A percentile compares a stretch with the other conserved stretches of the same genome.
Evolutionary conservation across 1,139 yeast species (phyloP).

Genomic region (Candida tetrigidarum): DNA sequence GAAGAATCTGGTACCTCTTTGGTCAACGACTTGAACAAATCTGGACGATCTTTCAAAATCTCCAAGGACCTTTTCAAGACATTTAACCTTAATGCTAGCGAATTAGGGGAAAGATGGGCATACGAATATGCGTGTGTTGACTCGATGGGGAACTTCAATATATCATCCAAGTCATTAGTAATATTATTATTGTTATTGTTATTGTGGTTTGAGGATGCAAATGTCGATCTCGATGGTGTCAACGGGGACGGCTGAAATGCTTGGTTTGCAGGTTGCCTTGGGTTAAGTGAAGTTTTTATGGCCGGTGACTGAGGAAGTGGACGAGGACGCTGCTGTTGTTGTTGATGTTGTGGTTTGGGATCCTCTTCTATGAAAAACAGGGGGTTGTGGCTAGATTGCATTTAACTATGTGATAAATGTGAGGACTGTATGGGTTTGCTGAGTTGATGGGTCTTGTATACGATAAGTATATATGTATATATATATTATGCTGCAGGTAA

Average conservation of each 20-base stretch:
- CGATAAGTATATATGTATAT: too few species aligned
- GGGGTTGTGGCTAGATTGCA: slow-evolving; percentile 2
- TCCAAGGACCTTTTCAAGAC: slow-evolving; percentile 78
- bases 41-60: slow-evolving; percentile 67
- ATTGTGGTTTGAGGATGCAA: slow-evolving; percentile 7
- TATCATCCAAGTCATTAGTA: slow-evolving; percentile 27
- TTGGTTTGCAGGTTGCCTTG: slow-evolving; percentile 2
- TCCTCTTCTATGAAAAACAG: slow-evolving; percentile 8
- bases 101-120: slow-evolving; percentile 80
- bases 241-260: slow-evolving; percentile 10
- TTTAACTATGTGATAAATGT: background rate
- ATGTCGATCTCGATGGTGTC: slow-evolving; percentile 9
- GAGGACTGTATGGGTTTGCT: background rate
- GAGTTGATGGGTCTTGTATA: too few species aligned
- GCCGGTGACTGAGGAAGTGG: slow-evolving; percentile 5
- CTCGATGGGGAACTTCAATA: slow-evolving; percentile 66
- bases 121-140: slow-evolving; percentile 87
- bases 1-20: background rate
- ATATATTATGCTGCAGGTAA: too few species aligned
- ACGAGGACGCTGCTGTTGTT: slow-evolving; percentile 9
- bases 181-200: slow-evolving; percentile 4
- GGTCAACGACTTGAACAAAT: slow-evolving; percentile 36
- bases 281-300: background rate
- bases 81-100: slow-evolving; percentile 73
- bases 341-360: slow-evolving; percentile 5